These are phyloP conservation scores for Zygosaccharomyces gambellarensis DNA, from an alignment of 805 yeast genomes.

Conservation along the genomic window DNA sequence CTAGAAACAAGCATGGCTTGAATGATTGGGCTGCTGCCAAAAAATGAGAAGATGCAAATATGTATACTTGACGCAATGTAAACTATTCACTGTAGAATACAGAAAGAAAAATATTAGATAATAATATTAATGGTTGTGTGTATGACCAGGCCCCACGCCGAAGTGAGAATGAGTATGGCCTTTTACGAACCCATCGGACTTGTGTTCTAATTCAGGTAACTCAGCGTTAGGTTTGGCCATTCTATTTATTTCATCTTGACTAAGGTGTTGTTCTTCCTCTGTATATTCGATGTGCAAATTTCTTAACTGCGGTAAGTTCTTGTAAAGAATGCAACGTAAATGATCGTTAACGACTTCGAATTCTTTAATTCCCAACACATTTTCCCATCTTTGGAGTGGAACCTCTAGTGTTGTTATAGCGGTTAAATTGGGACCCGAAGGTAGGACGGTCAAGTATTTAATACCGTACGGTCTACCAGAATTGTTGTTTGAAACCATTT, in stretches of 20 bases:
- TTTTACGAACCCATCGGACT: conserved; percentile 8
- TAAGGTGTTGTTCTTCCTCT: conserved; percentile 30
- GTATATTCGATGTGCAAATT: conserved; percentile 41
- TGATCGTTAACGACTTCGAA: conserved; percentile 41
- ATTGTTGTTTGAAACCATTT: conserved; percentile 41
- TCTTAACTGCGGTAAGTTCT: conserved; percentile 41
- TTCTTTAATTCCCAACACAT: conserved; percentile 39
- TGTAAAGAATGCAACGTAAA: conserved; percentile 33
- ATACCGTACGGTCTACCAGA: conserved; percentile 37
- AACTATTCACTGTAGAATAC: background rate
- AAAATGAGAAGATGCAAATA: conserved; percentile 6
- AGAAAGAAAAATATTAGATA: background rate
- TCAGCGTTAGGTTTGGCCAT: conserved; percentile 3
- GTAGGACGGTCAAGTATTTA: conserved; percentile 43
- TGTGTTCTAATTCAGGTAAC: conserved; percentile 4
- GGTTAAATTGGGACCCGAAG: conserved; percentile 54
- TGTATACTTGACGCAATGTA: background rate
- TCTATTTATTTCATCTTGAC: conserved; percentile 21
- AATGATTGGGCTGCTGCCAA: conserved; percentile 78
- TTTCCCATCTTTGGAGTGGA: conserved; percentile 45
- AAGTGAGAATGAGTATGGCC: conserved; percentile 24
- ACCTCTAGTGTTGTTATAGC: conserved; percentile 35
- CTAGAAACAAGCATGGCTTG: conserved; percentile 82
- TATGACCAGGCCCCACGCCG: conserved; percentile 15
- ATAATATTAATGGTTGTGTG: conserved; percentile 18